A percentile compares a stretch with the other conserved stretches of the same genome.
These are phyloP conservation scores for Rhizopogon rudus DNA, from an alignment of 768 basidiomycete species.

Conservation along the genomic window DNA sequence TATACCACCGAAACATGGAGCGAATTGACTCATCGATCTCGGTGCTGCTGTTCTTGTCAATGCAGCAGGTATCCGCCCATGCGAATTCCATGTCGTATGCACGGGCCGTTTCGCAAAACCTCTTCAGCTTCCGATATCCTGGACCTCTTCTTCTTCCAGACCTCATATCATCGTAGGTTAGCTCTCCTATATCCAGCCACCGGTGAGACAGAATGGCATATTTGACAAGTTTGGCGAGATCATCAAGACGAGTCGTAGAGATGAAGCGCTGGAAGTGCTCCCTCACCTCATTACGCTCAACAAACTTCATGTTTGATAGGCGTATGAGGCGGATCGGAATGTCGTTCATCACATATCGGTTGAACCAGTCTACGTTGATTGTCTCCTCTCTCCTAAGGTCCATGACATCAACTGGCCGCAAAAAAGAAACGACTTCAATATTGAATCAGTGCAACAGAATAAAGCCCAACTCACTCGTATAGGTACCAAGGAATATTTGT, in stretches of 20 bases:
- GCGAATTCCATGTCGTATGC: neutral
- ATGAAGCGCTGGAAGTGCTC: too few relatives aligned
- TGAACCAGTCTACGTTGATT: neutral
- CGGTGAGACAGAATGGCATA: constrained; percentile 1
- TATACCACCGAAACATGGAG: constrained; percentile 13
- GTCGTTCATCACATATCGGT: neutral
- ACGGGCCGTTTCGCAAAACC: neutral
- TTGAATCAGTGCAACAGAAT: too few relatives aligned
- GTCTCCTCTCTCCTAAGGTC: too few relatives aligned
- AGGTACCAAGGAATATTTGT: too few relatives aligned
- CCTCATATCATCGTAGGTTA: too few relatives aligned
- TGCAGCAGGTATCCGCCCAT: constrained; percentile 8
- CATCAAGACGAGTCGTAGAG: neutral
- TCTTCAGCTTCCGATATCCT: neutral
- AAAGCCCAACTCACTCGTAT: too few relatives aligned
- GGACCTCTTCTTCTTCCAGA: too few relatives aligned
- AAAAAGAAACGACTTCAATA: too few relatives aligned
- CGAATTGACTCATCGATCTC: constrained; percentile 9
- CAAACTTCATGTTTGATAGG: neutral
- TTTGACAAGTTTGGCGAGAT: neutral
- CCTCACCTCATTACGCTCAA: neutral
- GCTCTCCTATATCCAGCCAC: neutral
- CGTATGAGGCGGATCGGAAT: neutral
- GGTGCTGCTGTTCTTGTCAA: constrained; percentile 10
- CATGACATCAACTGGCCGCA: too few relatives aligned